phyloP scores from a whole-genome alignment of 768 basidiomycete genomes.

The Tylopilus rubrobrunneus region DNA sequence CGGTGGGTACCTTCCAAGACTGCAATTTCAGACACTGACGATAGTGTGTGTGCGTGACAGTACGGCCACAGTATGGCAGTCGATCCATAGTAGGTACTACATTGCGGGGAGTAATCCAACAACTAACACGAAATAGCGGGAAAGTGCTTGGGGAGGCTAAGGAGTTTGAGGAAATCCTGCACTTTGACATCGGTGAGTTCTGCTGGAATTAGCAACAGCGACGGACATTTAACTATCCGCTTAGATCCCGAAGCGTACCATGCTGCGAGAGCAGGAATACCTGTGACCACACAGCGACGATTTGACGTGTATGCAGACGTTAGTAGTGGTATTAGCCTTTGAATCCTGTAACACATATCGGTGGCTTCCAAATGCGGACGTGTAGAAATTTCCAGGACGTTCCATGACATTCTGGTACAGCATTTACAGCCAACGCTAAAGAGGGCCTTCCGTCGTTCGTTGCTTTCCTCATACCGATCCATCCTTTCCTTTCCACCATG shows the following conservation, averaged over 20 bases:
- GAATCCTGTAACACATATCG: neutral
- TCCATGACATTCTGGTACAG: conserved; percentile 35
- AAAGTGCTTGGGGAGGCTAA: conserved; percentile 68
- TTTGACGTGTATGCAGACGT: conserved; percentile 92
- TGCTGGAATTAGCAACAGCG: neutral
- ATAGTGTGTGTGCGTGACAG: conserved; percentile 33
- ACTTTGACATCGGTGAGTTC: conserved; percentile 73
- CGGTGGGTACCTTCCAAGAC: conserved; percentile 45
- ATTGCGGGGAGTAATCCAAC: neutral
- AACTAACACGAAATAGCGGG: conserved; percentile 49
- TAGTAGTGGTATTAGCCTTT: conserved; percentile 22
- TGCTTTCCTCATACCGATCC: conserved; percentile 11
- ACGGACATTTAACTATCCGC: conserved; percentile 17
- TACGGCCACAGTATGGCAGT: conserved; percentile 91
- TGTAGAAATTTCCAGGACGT: conserved; percentile 29
- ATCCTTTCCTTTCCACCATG: conserved; percentile 38
- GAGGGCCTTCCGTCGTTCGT: conserved; percentile 11
- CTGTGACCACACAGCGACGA: conserved; percentile 86
- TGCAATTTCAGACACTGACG: neutral
- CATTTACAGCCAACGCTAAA: conserved; percentile 28
- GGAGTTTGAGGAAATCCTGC: conserved; percentile 76
- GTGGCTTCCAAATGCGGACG: conserved; percentile 19
- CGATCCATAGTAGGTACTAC: conserved; percentile 71
- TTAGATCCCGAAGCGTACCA: conserved; percentile 59
- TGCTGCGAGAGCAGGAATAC: conserved; percentile 76